Evolutionary conservation across 345 rosid species (phyloP).

Genomic region (Gossypium australe): DNA sequence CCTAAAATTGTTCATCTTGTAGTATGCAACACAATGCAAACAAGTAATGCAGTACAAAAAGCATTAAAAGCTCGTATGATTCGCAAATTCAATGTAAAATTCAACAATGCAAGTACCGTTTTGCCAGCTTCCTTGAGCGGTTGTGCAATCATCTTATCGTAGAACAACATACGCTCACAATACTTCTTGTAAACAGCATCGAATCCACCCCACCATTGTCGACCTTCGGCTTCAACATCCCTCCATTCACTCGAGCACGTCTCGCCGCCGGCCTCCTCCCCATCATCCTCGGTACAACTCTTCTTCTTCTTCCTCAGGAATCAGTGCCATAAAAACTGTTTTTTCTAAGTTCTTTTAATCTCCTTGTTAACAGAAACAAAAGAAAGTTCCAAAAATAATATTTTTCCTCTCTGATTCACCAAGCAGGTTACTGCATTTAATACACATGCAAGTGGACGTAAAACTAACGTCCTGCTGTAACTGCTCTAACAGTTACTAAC

Average conservation of each 20-base stretch:
- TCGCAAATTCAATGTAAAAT: not conserved
- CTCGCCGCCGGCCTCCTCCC: slow-evolving; percentile 51
- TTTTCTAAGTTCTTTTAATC: slow-evolving; percentile 78
- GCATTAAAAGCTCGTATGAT: no score
- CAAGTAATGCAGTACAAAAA: no score
- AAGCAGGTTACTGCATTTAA: no score
- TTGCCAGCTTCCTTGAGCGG: slow-evolving; percentile 66
- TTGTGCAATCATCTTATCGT: slow-evolving; percentile 60
- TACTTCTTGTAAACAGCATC: slow-evolving; percentile 84
- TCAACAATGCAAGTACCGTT: slow-evolving; percentile 11
- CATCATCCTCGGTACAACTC: slow-evolving; percentile 45
- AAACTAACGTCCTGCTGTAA: no score
- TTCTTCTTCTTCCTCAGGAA: slow-evolving; percentile 81
- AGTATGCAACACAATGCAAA: not conserved
- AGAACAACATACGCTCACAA: slow-evolving; percentile 82
- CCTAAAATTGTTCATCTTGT: not conserved
- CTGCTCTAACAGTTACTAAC: no score
- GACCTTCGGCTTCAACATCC: slow-evolving; percentile 83
- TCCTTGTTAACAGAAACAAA: no score
- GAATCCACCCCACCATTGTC: slow-evolving; percentile 95
- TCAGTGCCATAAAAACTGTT: slow-evolving; percentile 92
- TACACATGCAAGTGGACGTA: no score
- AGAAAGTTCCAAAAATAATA: no score
- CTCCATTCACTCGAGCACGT: slow-evolving; percentile 71
- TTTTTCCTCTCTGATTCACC: no score